Base-by-base conservation (phyloP, 305 asterid species). In the Plantago coronopus region DNA sequence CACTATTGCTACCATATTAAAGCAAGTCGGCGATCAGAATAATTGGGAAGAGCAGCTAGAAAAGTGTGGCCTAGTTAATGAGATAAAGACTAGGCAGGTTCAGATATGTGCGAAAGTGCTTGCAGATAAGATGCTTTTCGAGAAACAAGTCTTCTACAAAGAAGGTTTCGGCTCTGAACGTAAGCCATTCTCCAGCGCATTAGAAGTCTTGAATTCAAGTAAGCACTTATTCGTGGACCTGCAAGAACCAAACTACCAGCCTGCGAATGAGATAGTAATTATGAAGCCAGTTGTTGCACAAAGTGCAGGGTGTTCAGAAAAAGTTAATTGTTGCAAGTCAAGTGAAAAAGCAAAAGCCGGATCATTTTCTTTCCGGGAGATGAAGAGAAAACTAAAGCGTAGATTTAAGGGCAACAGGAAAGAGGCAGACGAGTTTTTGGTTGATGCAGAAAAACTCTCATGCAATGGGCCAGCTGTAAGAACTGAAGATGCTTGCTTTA, bases 21-120 rank as follows among this genome's bases (percentile, higher is more conserved):
- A 73, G 62, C 79, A 74, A 47, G 76, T 72, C 54, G 57, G 69
- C 64, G 62, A 69, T 38, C 43, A 38, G 15, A 38, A 38, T 38
- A 38, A 38, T 38, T 38, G 43, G 43, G 43, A 38, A 38, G 43
- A 38, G 15, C 43, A 38, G 59, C 82, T 74, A 59, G 67, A 18
- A 44, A 74, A 69, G 57, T 68, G 69, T 61, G 70, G 67, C 31
- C 6, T 55, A 64, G 48, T 67, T 69, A 78, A 77, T 57, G 74
- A 79, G 47, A 70, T 75, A 12, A 76, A 61, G 69, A 29, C 69
- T 62, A 76, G 69, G 47, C 77, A 61, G 47, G 70, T 72, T 68
- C 85, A 74, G 66, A 71, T 60, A 68, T 79, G 86, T 40, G 80
- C 88, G 49, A 80, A 81, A 73, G 82, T 77, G 25, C 70, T 83